Evolutionary conservation across 1,284 basidiomycete species (phyloP).

Genomic region (Malassezia pachydermatis): DNA sequence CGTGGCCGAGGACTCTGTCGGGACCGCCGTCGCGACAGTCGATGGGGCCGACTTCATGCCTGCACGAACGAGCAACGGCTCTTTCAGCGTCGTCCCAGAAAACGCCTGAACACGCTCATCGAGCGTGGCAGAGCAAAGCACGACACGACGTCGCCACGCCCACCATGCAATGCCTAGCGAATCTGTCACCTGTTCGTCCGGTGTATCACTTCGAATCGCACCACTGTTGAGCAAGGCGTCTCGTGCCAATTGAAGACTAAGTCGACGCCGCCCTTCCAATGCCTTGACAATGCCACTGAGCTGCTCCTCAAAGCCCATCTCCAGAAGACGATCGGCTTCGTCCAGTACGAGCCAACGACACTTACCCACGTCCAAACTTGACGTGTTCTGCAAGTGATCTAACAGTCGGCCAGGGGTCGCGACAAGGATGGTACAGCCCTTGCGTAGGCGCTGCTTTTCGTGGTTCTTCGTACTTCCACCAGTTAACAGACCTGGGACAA

Average conservation of each 20-base stretch:
- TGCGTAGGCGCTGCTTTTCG: slow-evolving; percentile 63
- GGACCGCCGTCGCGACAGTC: not conserved
- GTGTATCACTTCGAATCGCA: slow-evolving; percentile 11
- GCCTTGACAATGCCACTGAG: slow-evolving; percentile 63
- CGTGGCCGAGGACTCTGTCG: not conserved
- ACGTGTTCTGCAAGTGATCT: slow-evolving; percentile 70
- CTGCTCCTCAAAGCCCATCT: slow-evolving; percentile 53
- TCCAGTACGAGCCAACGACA: slow-evolving; percentile 92
- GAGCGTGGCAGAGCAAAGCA: slow-evolving; percentile 94
- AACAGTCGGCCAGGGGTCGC: slow-evolving; percentile 62
- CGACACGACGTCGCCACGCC: slow-evolving; percentile 59
- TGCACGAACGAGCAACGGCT: slow-evolving; percentile 52
- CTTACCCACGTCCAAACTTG: slow-evolving; percentile 80
- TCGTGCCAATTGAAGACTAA: slow-evolving; percentile 55
- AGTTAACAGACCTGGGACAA: slow-evolving; percentile 78
- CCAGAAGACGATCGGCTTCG: slow-evolving; percentile 83
- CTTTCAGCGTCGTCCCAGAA: slow-evolving; percentile 65
- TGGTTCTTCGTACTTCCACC: slow-evolving; percentile 64
- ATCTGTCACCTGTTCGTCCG: slow-evolving; percentile 27
- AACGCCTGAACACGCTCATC: slow-evolving; percentile 87
- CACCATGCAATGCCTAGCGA: slow-evolving; percentile 41
- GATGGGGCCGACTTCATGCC: slow-evolving; percentile 9
- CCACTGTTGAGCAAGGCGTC: slow-evolving; percentile 30
- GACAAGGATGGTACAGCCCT: slow-evolving; percentile 64
- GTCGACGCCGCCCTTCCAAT: slow-evolving; percentile 35